Base-by-base conservation (phyloP, 2,329 filamentous ascomycete genomes). In the Trichoderma atrobrunneum region DNA sequence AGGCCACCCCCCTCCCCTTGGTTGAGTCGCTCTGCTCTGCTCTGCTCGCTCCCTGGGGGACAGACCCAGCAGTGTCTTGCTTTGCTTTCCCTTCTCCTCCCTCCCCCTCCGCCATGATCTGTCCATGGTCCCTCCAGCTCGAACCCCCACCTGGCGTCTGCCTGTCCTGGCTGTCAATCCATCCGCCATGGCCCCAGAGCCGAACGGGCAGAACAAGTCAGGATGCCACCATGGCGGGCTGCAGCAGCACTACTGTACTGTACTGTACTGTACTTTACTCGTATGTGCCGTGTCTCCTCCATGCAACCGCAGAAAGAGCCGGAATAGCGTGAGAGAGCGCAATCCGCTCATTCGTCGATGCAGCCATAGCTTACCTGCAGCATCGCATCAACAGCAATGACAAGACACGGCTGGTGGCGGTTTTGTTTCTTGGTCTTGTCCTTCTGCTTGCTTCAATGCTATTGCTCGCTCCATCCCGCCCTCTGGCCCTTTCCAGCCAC, bases 121-220 rank as follows among this genome's bases (percentile, higher is more conserved):
- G 62, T 54, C 51, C 28, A 51, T 68, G 39, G 39, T 43, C 39
- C 16, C 16, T 18, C 36, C 70, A 51, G 54, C 62, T 26, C 39
- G 26, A 28, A 39, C 26, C 51, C 68, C 68, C 61, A 64, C 68
- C 39, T 64, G 36, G 66, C 24, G 51, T 26, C 26, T 67, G 51
- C 64, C 34, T 30, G 60, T 71, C 61, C 68, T 64, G 64, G 68
- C 68, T 64, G 68, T 64, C 61, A 64, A 71, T 71, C 68, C 61
- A 30, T 26, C 68, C 18, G 36, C 48, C 67, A 43, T 67, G 32
- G 30, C 39, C 24, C 57, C 59, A 43, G 39, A 43, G 10, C 32
- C 10, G 51, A 66, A n/a, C 30, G 48, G 62, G 48, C 63, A 56
- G 26, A n/a, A 7, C 14, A 18, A 43, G 43, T 54, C 32, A 59